Base-by-base conservation (phyloP, 1,284 basidiomycete genomes). In the Macrocybe sp. region DNA sequence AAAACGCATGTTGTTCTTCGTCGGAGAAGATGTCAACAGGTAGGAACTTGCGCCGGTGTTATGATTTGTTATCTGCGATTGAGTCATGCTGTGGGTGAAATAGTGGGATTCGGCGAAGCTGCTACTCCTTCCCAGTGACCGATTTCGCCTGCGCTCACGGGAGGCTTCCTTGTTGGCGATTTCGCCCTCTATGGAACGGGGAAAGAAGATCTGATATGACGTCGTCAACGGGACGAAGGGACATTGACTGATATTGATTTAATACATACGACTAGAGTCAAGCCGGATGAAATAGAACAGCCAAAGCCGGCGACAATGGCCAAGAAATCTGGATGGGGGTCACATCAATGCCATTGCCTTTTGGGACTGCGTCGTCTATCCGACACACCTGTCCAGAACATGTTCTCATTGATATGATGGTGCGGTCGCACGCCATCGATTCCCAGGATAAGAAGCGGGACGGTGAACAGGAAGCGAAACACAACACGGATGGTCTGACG, bases 171-270 rank as follows among this genome's bases (percentile, higher is more conserved):
- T 70, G 3, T 64, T 62, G 1, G 72, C 67, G 31, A 81, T 79
- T 63, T 87, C 85, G 37, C 70, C 67, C 60, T 84, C 76, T 44
- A 81, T 72, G 2, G 81, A 84, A 22, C 86, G 82, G 31, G 86
- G 85, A 65, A 89, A 89, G 72, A 89, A 89, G 30, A 89, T 85
- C 84, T 86, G 52, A 32, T 48, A 6, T 12, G 30, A 12, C 28
- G 8, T 31, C 5, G 31, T 29, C 9, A 9, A 44, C 31, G 12
- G 10, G 33, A 29, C 7, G 31, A 37, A 36, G 11, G 11, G 22
- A 22, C 22, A 22, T 22, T 3, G 22, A 22, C 4, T 22, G 22
- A 22, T 22, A 22, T 22, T 22, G 22, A 22, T 22, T 22, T 22
- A 4, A 9, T 43, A 72, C 81, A 48, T 63, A 88, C 86, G 37